phyloP scores from a whole-genome alignment of 2,329 filamentous ascomycete species.

The Ophiostoma piceae region DNA sequence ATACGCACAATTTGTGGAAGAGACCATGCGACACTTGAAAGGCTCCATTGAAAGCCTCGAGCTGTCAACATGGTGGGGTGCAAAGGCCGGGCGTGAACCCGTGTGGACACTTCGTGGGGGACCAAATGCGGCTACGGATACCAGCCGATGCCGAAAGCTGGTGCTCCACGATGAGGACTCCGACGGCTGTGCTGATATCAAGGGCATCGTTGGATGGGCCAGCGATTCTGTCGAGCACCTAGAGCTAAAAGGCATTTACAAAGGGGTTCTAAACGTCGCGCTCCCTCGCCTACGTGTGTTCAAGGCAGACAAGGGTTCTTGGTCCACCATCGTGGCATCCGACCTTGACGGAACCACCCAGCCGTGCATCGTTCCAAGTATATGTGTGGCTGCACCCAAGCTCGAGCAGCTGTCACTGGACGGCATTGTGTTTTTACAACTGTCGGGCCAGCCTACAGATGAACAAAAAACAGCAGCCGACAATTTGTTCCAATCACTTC shows the following conservation, averaged over 20 bases:
- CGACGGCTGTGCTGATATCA: background rate
- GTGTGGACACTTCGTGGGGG: background rate
- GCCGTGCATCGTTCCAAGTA: background rate
- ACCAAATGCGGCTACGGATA: background rate
- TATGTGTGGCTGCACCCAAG: constrained; percentile 6
- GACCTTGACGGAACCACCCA: too few species aligned
- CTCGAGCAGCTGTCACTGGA: constrained; percentile 25
- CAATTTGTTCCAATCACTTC: constrained; percentile 2
- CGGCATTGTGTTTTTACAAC: background rate
- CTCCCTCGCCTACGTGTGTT: constrained; percentile 10
- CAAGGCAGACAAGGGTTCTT: background rate
- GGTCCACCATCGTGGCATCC: background rate
- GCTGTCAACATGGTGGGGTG: constrained; percentile 12
- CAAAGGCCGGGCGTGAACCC: background rate
- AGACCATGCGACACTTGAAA: constrained; percentile 6
- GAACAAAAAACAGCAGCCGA: background rate
- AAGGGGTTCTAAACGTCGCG: background rate
- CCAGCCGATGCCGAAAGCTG: constrained; percentile 5
- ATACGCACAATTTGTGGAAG: constrained; percentile 10
- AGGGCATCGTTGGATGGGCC: background rate
- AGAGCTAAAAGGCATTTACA: background rate
- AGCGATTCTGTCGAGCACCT: constrained; percentile 5
- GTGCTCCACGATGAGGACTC: background rate
- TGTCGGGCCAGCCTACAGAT: background rate
- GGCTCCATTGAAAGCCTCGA: constrained; percentile 4